A percentile compares a stretch with the other conserved stretches of the same genome.
Evolutionary conservation across 2,329 filamentous ascomycete species (phyloP).

Genomic region (Penicillium sp.): DNA sequence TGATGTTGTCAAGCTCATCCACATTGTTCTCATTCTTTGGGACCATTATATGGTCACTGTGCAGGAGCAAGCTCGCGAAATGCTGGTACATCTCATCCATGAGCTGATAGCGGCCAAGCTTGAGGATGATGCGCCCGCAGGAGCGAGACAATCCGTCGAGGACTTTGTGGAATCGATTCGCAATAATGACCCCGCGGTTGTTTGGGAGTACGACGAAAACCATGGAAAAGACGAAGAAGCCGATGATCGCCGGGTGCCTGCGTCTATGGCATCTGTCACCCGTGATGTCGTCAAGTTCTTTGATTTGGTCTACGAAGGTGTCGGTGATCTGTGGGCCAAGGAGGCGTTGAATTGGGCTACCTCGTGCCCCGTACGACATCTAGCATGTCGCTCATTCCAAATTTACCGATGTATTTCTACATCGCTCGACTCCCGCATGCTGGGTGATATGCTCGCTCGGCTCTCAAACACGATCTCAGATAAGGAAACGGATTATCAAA

Average conservation of each 20-base stretch:
- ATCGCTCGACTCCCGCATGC: constrained; percentile 85
- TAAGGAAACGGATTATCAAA: constrained; percentile 88
- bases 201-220: constrained; percentile 93
- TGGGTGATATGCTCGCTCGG: constrained; percentile 92
- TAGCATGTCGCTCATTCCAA: constrained; percentile 95
- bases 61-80: constrained; percentile 93
- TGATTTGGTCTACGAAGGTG: constrained; percentile 73
- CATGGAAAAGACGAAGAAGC: constrained; percentile 71
- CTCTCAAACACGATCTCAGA: constrained; percentile 96
- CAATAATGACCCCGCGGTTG: constrained; percentile 74
- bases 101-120: constrained; percentile 80
- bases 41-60: constrained; percentile 94
- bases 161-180: constrained; percentile 83
- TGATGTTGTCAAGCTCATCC: constrained; percentile 78
- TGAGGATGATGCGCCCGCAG: constrained; percentile 65
- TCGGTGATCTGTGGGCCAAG: constrained; percentile 88
- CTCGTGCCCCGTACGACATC: constrained; percentile 87
- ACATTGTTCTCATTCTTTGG: constrained; percentile 91
- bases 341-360: constrained; percentile 93
- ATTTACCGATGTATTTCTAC: constrained; percentile 93
- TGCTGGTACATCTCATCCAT: constrained; percentile 96
- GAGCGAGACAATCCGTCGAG: constrained; percentile 73
- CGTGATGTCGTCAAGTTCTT: constrained; percentile 81
- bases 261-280: constrained; percentile 81
- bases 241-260: constrained; percentile 73